Base-by-base conservation (phyloP, 164 flowering plant species). In the Vitis rupestris region DNA sequence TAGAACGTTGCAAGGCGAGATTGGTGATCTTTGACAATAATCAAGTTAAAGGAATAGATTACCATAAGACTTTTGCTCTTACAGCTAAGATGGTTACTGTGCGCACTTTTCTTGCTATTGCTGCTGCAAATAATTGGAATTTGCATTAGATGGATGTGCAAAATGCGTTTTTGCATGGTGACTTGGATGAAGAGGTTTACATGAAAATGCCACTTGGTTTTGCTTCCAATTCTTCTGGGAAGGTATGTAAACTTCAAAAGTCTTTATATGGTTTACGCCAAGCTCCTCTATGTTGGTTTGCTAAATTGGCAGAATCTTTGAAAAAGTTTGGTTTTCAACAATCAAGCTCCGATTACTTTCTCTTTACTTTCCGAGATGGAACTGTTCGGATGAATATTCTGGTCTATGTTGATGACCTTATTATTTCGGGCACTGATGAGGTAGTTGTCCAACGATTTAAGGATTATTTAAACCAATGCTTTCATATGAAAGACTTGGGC, bases 401-500 rank as follows among this genome's bases (percentile, higher is more conserved):
- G n/a, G 19, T 65, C 8, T 70, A 63, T 11, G 65, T 55, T 30
- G 63, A 70, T 65, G 68, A 74, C 52, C 44, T 74, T 14, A 47
- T 74, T 15, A 15, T 65, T 11, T 16, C 59, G 9, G 70, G 69
- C 5, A 63, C 59, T 62, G 10, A 67, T 30, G 13, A n/a, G 6
- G 59, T 19, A n/a, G 2, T 2, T 15, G 10, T 62, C 13, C 12
- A 10, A 15, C 3, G 0, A 10, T 58, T 71, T 27, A 65, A 72
- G 30, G 30, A 6, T 8, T 57, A 44, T 17, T 12, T 71, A 27
- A 44, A 55, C 9, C 10, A 58, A 17, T 29, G 52, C 10, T 73
- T 73, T 37, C 51, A 60, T 10, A 61, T 73, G 27, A 73, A 73
- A 29, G 76, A 73, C 55, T 54, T 75, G 30, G 74, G 78, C 3